Percentiles rank a stretch among this genome's conserved stretches.
Evolutionary conservation across 306 rosid genomes (phyloP).

Genomic region (Cucumis cinereus): DNA sequence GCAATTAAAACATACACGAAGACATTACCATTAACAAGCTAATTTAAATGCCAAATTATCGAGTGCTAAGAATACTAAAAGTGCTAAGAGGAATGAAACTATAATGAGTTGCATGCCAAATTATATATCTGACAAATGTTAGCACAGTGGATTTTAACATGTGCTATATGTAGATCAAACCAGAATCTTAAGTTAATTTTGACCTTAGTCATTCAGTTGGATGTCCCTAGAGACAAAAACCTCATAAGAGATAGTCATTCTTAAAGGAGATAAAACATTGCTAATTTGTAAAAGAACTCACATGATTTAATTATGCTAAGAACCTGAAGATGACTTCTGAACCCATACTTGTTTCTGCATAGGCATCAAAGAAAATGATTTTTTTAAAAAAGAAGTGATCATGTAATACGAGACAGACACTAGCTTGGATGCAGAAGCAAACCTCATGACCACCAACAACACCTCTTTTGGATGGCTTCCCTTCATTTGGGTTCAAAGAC

Average conservation of each 20-base stretch:
- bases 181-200: background rate
- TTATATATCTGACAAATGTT: background rate
- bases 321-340: constrained; percentile 84
- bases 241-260: background rate
- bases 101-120: background rate
- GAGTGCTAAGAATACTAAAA: background rate
- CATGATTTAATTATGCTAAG: constrained; percentile 40
- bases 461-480: constrained; percentile 61
- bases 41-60: background rate
- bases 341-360: constrained; percentile 98
- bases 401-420: background rate
- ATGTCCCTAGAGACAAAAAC: background rate
- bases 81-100: background rate
- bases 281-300: constrained; percentile 17
- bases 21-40: background rate
- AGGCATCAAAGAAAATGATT: constrained; percentile 14
- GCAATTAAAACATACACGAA: background rate
- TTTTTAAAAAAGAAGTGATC: constrained; percentile 8
- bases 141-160: background rate
- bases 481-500: constrained; percentile 42
- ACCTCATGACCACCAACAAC: constrained; percentile 59
- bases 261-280: background rate
- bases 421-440: constrained; percentile 11
- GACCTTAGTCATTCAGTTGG: background rate
- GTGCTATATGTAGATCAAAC: background rate